Conservation (phyloP, 805 yeast genomes). For the Monosporozyma unispora region DNA sequence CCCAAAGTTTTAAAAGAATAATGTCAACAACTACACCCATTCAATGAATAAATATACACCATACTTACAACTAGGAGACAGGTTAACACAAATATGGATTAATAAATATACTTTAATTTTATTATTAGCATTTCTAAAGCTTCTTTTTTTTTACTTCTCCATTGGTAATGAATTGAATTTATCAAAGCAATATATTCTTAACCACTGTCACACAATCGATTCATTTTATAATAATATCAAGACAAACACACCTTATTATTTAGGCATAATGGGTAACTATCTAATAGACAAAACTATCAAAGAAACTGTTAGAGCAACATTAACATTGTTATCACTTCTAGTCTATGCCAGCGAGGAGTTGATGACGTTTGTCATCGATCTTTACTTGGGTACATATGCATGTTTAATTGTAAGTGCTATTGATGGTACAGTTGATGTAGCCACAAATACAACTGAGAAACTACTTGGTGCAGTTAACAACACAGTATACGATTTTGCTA, state of each 20-base stretch:
- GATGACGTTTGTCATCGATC: constrained; percentile 54
- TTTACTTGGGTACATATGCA: constrained; percentile 78
- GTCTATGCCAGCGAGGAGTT: constrained; percentile 52
- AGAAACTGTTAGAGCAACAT: constrained; percentile 39
- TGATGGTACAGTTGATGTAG: constrained; percentile 62
- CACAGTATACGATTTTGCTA: constrained; percentile 45
- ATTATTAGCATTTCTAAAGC: constrained; percentile 48
- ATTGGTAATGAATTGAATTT: constrained; percentile 35
- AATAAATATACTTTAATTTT: constrained; percentile 54
- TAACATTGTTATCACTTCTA: constrained; percentile 36
- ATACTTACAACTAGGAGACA: constrained; percentile 43
- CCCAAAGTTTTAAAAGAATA: too few relatives aligned
- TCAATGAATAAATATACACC: constrained; percentile 7
- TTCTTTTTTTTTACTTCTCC: constrained; percentile 46
- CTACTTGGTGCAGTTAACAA: constrained; percentile 53
- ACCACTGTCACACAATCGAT: constrained; percentile 43
- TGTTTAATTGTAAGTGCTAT: constrained; percentile 72
- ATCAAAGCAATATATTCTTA: constrained; percentile 32
- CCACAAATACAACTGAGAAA: constrained; percentile 61
- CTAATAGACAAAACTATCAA: constrained; percentile 41
- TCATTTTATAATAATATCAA: constrained; percentile 25
- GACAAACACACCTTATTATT: constrained; percentile 46
- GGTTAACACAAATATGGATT: constrained; percentile 56
- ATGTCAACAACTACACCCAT: too few relatives aligned
- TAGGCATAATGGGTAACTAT: constrained; percentile 46